These are phyloP conservation scores for Elongisporangium undulatum DNA, from an alignment of 352 stramenopile species.

Conservation along the genomic window DNA sequence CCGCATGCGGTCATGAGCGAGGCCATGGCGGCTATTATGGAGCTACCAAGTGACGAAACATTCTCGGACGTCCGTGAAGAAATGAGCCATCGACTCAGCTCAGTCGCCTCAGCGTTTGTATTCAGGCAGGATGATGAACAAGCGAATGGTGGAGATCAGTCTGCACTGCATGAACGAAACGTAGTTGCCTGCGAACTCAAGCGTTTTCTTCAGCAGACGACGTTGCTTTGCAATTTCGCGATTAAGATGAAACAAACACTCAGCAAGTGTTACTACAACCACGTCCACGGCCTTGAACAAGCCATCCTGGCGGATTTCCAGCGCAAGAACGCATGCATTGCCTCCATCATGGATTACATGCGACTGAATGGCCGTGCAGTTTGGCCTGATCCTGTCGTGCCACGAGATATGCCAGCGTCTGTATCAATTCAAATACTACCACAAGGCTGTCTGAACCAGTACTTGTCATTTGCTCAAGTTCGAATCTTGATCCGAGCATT, in stretches of 20 bases:
- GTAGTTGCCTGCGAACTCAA: conserved; percentile 19
- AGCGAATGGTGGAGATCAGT: conserved; percentile 5
- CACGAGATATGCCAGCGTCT: conserved; percentile 2
- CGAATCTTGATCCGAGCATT: conserved; percentile 9
- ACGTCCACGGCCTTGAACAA: conserved; percentile 16
- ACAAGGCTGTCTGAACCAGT: conserved; percentile 14
- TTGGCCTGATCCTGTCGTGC: conserved; percentile 15
- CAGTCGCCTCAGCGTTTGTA: conserved; percentile 27
- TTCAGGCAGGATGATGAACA: conserved; percentile 20
- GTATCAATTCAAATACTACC: conserved; percentile 6
- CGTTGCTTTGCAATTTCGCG: conserved; percentile 30
- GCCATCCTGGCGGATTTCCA: conserved; percentile 21
- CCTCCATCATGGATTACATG: conserved; percentile 16
- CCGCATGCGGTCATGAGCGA: conserved; percentile 12
- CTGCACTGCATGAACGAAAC: conserved; percentile 20
- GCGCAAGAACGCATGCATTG: conserved; percentile 29
- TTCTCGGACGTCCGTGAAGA: conserved; percentile 20
- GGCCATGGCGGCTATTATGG: conserved; percentile 20
- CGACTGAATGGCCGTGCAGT: conserved; percentile 3
- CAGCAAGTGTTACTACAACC: conserved; percentile 17
- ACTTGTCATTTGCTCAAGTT: conserved; percentile 21
- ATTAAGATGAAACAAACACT: conserved; percentile 18
- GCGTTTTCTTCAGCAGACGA: conserved; percentile 20
- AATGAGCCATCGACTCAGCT: conserved; percentile 23
- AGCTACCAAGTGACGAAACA: conserved; percentile 14